A percentile compares a stretch with the other conserved stretches of the same genome.
These are phyloP conservation scores for Sclerotinia borealis DNA, from an alignment of 2,329 filamentous ascomycete species.

Conservation along the genomic window DNA sequence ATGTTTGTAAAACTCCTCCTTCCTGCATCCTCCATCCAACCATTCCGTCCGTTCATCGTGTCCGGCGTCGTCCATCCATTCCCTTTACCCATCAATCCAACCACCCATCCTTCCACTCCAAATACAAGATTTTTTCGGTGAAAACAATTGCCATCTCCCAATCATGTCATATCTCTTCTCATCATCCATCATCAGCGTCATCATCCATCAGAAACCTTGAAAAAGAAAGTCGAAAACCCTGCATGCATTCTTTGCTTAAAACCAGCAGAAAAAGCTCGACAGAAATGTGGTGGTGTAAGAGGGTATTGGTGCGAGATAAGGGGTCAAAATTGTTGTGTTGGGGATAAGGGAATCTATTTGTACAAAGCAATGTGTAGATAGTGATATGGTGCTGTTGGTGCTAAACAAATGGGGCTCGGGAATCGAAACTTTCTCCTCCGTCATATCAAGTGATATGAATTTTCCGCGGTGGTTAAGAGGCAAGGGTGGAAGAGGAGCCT, in stretches of 20 bases:
- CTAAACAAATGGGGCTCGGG: not conserved
- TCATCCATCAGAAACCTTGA: slow-evolving; percentile 5
- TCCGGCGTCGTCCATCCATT: slow-evolving; percentile 14
- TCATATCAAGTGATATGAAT: not conserved
- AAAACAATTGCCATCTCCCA: slow-evolving; percentile 7
- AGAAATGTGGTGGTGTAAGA: slow-evolving; percentile 7
- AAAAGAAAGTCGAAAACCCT: not conserved
- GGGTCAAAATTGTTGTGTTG: not conserved
- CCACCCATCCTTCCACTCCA: not conserved
- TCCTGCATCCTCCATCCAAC: not conserved
- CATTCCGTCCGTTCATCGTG: not conserved
- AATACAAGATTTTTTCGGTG: slow-evolving; percentile 19
- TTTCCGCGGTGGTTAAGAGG: slow-evolving; percentile 2
- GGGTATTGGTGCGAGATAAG: slow-evolving; percentile 7
- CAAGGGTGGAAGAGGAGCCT: not conserved
- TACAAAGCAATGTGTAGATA: slow-evolving; percentile 7
- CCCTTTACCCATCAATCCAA: slow-evolving; percentile 1
- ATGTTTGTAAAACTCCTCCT: slow-evolving; percentile 5
- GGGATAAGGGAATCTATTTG: slow-evolving; percentile 6
- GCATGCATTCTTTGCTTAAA: slow-evolving; percentile 8
- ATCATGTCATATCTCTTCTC: not conserved
- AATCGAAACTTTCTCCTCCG: not conserved
- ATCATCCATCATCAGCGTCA: slow-evolving; percentile 4
- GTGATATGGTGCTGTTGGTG: slow-evolving; percentile 7
- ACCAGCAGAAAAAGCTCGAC: slow-evolving; percentile 3